phyloP scores from a whole-genome alignment of 2,329 filamentous ascomycete genomes.

The Zasmidium citrigriseum region DNA sequence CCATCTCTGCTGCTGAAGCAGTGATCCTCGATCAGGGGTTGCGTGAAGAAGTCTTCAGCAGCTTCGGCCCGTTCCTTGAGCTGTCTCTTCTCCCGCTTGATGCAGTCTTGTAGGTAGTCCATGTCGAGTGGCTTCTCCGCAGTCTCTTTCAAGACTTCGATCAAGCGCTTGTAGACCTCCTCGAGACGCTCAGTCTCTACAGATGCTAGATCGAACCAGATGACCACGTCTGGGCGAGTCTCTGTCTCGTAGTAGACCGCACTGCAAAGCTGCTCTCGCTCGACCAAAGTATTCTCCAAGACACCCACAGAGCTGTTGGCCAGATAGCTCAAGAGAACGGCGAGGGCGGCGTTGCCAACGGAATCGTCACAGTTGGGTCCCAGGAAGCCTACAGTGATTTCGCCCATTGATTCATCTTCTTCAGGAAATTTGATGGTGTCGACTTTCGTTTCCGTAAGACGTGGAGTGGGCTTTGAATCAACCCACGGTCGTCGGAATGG shows the following conservation, averaged over 20 bases:
- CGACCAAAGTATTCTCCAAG: constrained; percentile 87
- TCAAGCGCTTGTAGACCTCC: constrained; percentile 81
- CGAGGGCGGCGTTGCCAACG: constrained; percentile 65
- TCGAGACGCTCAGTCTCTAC: constrained; percentile 84
- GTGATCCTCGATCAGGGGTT: constrained; percentile 87
- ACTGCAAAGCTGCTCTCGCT: constrained; percentile 88
- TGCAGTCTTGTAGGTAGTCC: constrained; percentile 84
- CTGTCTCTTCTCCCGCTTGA: constrained; percentile 77
- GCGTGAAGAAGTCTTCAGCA: constrained; percentile 77
- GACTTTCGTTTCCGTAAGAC: constrained; percentile 70
- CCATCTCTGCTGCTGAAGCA: constrained; percentile 87
- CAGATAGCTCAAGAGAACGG: constrained; percentile 80
- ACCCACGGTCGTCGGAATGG: constrained; percentile 89
- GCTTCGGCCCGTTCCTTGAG: constrained; percentile 82
- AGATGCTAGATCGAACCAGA: constrained; percentile 82
- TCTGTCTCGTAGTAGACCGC: constrained; percentile 80
- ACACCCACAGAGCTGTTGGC: constrained; percentile 91
- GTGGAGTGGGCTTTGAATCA: constrained; percentile 76
- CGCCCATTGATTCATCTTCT: constrained; percentile 90
- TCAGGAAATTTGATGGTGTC: constrained; percentile 90
- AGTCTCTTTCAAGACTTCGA: constrained; percentile 79
- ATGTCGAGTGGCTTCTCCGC: constrained; percentile 81
- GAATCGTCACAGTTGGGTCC: constrained; percentile 76
- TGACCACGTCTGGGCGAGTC: constrained; percentile 75
- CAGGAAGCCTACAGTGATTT: constrained; percentile 82